Base-by-base conservation (phyloP, 2,329 filamentous ascomycete species). In the Pyrenophora teres region DNA sequence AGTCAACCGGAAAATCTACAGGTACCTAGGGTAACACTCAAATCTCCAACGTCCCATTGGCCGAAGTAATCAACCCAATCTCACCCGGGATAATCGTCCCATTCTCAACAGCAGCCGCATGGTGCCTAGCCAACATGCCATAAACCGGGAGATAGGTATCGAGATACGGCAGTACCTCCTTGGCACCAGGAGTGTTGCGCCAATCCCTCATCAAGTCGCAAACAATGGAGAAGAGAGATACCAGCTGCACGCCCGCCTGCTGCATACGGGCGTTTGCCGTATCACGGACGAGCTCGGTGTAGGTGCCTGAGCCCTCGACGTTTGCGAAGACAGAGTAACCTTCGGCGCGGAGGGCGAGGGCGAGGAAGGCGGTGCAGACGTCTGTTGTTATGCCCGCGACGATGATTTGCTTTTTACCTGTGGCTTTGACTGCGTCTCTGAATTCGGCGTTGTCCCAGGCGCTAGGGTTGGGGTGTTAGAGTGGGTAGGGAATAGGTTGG, bases 381-480 rank as follows among this genome's bases (percentile, higher is more conserved):
- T 92, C 88, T 0, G 88, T 91, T 2, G 83, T 81, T 63, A 91
- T 89, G 6, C 88, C 87, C 2, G 79, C 87, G 13, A 92, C 72
- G 65, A 92, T 88, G 62, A 92, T 77, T 69, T 92, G 89, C 25
- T 80, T 84, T 69, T 84, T 86, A 51, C 82, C 82, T 3, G 86
- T 82, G 1, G 86, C 86, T 57, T 80, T 74, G 54, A 92, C 79
- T 2, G 88, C 87, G 1, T 77, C 77, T 31, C 81, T 81, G 76
- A 92, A 90, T 0, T 88, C 82, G 2, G 79, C 60, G 62, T 89
- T 90, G 67, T 92, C 89, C 88, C 87, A 90, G 2, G 88, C 88
- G 66, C 69, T 72, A 15, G 19, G 44, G 8, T 2, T n/a, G 9
- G 13, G 33, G 66, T 23, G 63, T 55, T 30, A 52, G 30, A 13